Evolutionary conservation across 2,329 filamentous ascomycete species (phyloP).

Genomic region (Rhinocladiella similis): DNA sequence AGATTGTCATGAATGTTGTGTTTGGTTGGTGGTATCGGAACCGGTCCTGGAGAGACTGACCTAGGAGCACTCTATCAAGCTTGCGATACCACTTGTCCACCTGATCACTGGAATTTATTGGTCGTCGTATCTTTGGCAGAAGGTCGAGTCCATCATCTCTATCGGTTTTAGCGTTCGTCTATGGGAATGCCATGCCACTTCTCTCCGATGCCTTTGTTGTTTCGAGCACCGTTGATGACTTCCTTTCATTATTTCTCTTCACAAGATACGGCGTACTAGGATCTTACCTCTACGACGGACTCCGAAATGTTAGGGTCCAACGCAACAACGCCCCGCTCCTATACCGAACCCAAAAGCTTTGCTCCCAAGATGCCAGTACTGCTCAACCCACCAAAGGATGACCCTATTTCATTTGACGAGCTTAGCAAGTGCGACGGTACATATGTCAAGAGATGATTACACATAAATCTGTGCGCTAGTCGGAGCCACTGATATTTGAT

Average conservation of each 20-base stretch:
- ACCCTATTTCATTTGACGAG: conserved; percentile 76
- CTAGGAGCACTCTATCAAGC: too few species aligned
- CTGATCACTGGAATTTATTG: too few species aligned
- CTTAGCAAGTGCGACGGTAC: conserved; percentile 80
- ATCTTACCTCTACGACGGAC: conserved; percentile 5
- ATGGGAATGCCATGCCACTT: not conserved
- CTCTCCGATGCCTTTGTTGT: not conserved
- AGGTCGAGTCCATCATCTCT: too few species aligned
- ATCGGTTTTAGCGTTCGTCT: too few species aligned
- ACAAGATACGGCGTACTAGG: not conserved
- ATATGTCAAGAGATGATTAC: conserved; percentile 31
- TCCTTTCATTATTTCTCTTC: conserved; percentile 1
- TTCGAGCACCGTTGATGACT: not conserved
- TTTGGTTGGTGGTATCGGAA: too few species aligned
- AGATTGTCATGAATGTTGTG: too few species aligned
- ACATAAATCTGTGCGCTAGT: too few species aligned
- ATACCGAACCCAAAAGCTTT: conserved; percentile 38
- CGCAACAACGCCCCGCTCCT: conserved; percentile 29
- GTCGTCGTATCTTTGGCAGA: too few species aligned
- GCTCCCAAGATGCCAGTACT: conserved; percentile 47
- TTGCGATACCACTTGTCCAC: too few species aligned
- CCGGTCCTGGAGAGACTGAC: too few species aligned
- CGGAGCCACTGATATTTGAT: too few species aligned
- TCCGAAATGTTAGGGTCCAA: conserved; percentile 10
- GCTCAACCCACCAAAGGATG: conserved; percentile 82